Base-by-base conservation (phyloP, 2,329 filamentous ascomycete species). In the Tolypocladium ovalisporum region DNA sequence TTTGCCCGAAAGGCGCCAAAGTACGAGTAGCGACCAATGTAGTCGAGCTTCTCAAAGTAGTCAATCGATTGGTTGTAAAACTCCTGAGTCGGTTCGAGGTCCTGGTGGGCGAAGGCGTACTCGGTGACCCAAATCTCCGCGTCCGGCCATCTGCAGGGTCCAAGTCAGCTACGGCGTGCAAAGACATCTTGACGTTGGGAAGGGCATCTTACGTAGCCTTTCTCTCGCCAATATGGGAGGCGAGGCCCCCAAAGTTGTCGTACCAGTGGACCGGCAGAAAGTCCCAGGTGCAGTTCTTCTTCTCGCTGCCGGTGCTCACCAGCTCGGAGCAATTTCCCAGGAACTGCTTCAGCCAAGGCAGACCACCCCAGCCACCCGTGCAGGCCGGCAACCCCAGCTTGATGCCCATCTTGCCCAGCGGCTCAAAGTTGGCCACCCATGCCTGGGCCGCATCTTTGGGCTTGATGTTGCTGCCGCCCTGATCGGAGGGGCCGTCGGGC, bases 61-160 rank as follows among this genome's bases (percentile, higher is more conserved):
- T 82, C 77, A 56, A 80, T 70, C 3, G 81, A 84, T 64, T 76
- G 76, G 64, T 90, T 90, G 74, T 83, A 91, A 67, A 89, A 90
- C 0, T 67, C 62, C 66, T 90, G 81, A 0, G 85, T 86, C 0
- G 76, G 71, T 1, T 68, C 59, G 19, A 90, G 76, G 32, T 78
- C 73, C 64, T 81, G 76, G 60, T 86, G 70, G 57, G 82, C 74
- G 56, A 79, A 78, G 40, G 86, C 88, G 68, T 87, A 91, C 71
- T 94, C 89, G 32, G 89, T 93, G 13, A 93, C 76, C 89, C 89
- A 93, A 60, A 92, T 82, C 4, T 80, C 77, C 37, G 76, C 75
- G 60, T 81, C 77, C 10, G 83, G 84, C 68, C 83, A 86, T 27
- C 81, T 83, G 53, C 34, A 6, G 15, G 54, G 37, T 7, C 7